These are phyloP conservation scores for Letharia lupina DNA, from an alignment of 495 filamentous ascomycete genomes.

Conservation along the genomic window DNA sequence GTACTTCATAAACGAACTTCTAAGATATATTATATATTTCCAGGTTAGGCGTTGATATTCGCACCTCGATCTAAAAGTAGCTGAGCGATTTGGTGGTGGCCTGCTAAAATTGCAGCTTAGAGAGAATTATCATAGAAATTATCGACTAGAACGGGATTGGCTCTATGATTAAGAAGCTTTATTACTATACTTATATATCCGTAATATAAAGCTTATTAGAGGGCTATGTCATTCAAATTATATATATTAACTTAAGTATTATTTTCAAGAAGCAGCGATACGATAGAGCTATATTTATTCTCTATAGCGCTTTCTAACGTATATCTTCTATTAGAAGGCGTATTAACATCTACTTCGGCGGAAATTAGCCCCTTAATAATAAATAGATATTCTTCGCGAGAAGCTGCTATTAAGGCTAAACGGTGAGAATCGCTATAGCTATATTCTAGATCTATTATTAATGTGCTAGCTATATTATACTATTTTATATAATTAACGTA, in stretches of 20 bases:
- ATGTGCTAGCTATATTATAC: background rate
- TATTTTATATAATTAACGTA: too few species aligned
- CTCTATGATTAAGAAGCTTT: slow-evolving; percentile 11
- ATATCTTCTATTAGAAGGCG: background rate
- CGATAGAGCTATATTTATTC: background rate
- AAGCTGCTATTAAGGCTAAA: background rate
- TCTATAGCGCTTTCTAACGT: background rate
- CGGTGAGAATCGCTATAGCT: background rate
- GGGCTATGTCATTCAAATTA: slow-evolving; percentile 7
- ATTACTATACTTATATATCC: slow-evolving; percentile 13
- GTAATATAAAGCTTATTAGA: slow-evolving; percentile 4
- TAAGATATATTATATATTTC: background rate
- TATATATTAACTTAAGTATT: slow-evolving; percentile 15
- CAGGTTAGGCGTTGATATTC: slow-evolving; percentile 11
- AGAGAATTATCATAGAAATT: background rate
- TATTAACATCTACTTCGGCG: background rate
- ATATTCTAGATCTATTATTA: background rate
- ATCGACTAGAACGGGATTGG: background rate
- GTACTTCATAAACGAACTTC: background rate
- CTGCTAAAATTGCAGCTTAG: slow-evolving; percentile 4
- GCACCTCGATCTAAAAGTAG: slow-evolving; percentile 14
- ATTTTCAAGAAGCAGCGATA: slow-evolving; percentile 14
- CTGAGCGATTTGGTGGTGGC: slow-evolving; percentile 8
- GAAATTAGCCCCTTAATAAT: background rate
- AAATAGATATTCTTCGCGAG: background rate